Percentiles rank a stretch among this genome's conserved stretches.
Evolutionary conservation across 306 rosid species (phyloP).

Genomic region (Fagus crenata): DNA sequence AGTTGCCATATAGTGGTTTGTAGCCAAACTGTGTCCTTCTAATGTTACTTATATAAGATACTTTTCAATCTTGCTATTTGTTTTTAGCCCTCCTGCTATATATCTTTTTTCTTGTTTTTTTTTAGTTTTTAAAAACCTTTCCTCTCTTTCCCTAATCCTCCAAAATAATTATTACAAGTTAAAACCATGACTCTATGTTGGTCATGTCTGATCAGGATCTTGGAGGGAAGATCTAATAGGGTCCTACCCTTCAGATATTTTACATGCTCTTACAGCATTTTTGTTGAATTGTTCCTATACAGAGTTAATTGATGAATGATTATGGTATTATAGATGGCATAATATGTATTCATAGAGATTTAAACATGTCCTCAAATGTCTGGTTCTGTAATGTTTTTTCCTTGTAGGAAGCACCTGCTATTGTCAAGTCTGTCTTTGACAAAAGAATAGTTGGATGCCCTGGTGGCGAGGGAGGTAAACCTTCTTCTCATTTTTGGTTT

Average conservation of each 20-base stretch:
- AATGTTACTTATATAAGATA: background rate
- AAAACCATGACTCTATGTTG: background rate
- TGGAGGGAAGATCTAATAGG: background rate
- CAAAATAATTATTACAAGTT: background rate
- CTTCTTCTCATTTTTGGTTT: background rate
- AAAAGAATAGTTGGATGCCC: slow-evolving; percentile 57
- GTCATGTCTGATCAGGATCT: background rate
- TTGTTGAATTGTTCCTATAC: background rate
- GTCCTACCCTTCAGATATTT: background rate
- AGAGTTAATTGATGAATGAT: background rate
- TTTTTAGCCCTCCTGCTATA: background rate
- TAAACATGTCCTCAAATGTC: background rate
- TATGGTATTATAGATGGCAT: background rate
- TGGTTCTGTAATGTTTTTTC: background rate
- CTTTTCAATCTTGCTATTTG: background rate
- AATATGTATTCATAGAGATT: background rate
- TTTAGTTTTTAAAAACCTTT: background rate
- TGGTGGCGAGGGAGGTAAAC: slow-evolving; percentile 48
- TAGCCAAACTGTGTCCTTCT: background rate
- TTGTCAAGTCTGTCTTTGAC: slow-evolving; percentile 42
- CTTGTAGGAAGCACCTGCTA: slow-evolving; percentile 47
- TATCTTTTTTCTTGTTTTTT: background rate
- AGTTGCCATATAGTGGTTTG: too few relatives aligned
- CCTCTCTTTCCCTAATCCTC: background rate
- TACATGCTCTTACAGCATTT: background rate